Evolutionary conservation across 2,329 filamentous ascomycete genomes (phyloP).

Genomic region (Macrophomina tecta): DNA sequence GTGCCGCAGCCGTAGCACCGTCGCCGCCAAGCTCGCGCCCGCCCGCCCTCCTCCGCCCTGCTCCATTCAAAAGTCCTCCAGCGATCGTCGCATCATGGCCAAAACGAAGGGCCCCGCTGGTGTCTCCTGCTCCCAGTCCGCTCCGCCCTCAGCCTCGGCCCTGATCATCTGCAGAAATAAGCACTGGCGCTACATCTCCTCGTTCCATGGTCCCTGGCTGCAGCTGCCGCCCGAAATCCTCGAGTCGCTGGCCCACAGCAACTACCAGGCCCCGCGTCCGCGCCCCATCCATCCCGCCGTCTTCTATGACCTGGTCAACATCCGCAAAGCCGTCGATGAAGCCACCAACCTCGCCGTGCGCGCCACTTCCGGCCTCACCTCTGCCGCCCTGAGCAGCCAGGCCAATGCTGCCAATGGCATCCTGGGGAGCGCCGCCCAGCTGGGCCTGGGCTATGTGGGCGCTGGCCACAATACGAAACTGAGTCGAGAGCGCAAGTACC

Average conservation of each 20-base stretch:
- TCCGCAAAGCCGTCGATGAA: constrained; percentile 79
- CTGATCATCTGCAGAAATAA: constrained; percentile 52
- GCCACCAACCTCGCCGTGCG: constrained; percentile 78
- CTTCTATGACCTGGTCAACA: constrained; percentile 84
- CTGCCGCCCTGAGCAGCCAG: constrained; percentile 65
- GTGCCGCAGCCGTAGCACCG: not conserved
- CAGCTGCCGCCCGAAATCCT: constrained; percentile 80
- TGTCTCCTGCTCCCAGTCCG: not conserved
- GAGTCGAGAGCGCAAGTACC: constrained; percentile 76
- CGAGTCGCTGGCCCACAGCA: constrained; percentile 77
- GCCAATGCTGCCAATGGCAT: constrained; percentile 59
- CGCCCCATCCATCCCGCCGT: constrained; percentile 79
- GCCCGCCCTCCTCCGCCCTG: constrained; percentile 12
- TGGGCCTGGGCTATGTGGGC: constrained; percentile 62
- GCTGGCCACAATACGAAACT: constrained; percentile 65
- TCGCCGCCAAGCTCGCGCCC: not conserved
- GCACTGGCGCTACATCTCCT: constrained; percentile 85
- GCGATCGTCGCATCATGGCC: constrained; percentile 18
- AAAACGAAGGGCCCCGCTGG: not conserved
- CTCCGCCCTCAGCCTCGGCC: constrained; percentile 30
- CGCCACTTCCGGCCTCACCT: constrained; percentile 74
- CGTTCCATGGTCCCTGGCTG: constrained; percentile 83
- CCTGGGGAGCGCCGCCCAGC: constrained; percentile 58
- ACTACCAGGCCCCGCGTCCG: constrained; percentile 77
- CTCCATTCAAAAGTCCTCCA: not conserved